Evolutionary conservation across 2,329 filamentous ascomycete genomes (phyloP), one percentile per base, ranked within the genome.

Genomic region (Macroventuria anomochaeta): DNA sequence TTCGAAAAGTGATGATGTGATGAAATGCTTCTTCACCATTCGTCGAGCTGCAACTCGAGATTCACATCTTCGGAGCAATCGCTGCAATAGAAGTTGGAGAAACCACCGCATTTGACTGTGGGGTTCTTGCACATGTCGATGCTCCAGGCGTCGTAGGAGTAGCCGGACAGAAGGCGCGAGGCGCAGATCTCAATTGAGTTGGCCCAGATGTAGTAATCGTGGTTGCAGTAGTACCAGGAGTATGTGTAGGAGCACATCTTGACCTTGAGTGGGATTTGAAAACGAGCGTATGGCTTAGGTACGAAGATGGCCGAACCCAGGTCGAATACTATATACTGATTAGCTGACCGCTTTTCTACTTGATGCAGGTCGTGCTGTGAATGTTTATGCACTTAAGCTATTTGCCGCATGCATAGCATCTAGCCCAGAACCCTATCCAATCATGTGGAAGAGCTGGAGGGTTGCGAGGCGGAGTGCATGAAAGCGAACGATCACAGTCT

Each of bases 71-170:
- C 76, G 12, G 72, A 75, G 65, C 76, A 78, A 7, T 78, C 75
- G 21, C 54, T 61, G 69, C 77, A 79, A 62, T 78, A 79, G 61
- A 76, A 77, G 49, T 76, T 76, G 29, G 72, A 74, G 58, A 78
- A 77, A 42, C 77, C 77, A 44, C 71, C 73, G 59, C 76, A 79
- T 32, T 61, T 67, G 20, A 74, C 72, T 15, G 65, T 67, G 63
- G 75, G 75, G 60, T 76, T 75, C 57, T 75, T 76, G 65, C 76
- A 78, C 75, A 78, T 79, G 65, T 80, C 78, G 61, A 76, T 77
- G 51, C 74, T 75, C 77, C 77, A 80, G 18, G 76, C 75, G 54
- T 80, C 78, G 62, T 76, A 76, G 2, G 77, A 79, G 67, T 80
- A 79, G 53, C 77, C 74, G 15, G 72, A 76, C 18, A 80, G 72